Evolutionary conservation across 1,284 basidiomycete genomes (phyloP), one percentile per base, ranked within the genome.

Genomic region (Ceratobasidium sp.): DNA sequence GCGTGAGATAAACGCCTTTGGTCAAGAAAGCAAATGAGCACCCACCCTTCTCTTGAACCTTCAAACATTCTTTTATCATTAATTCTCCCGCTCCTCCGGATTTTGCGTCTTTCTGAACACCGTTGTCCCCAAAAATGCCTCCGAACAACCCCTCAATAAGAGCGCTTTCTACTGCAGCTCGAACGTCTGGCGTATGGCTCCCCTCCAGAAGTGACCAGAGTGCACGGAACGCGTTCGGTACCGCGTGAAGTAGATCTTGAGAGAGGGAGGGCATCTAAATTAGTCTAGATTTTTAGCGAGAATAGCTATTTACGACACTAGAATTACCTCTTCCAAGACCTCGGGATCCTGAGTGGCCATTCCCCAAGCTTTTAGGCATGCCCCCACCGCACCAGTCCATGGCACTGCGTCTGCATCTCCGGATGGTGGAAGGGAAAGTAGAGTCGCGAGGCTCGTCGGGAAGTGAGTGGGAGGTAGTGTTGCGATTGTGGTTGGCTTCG

Each of bases 371-470:
- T 55, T 51, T 26, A 76, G 51, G 23, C 73, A 76, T 1, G 73
- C 73, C 18, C 73, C 73, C 6, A 76, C 73, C 3, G 73, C 73
- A 26, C 49, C 73, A 26, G 63, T 39, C 73, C 73, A 76, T 23
- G 73, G 73, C 0, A 58, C 63, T 13, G 73, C 61, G 39, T 76
- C 73, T 42, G 73, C 61, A 46, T 76, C 73, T 12, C 73, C 51
- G 18, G 73, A n/a, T 18, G 73, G 73, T 23, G 73, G 73, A 10
- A 66, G 51, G 6, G 73, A 76, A 23, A 76, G 53, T 44, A 76
- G 40, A 7, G 81, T 87, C 85, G 71, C 78, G 67, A 77, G 80
- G 46, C 79, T 83, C 75, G 78, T 80, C 58, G 72, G 85, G 80
- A 60, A 86, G 83, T 78, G 78, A 80, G 80, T 15, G 6, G 73